phyloP scores from a whole-genome alignment of 805 yeast species.

The Kregervanrija fluxuum region DNA sequence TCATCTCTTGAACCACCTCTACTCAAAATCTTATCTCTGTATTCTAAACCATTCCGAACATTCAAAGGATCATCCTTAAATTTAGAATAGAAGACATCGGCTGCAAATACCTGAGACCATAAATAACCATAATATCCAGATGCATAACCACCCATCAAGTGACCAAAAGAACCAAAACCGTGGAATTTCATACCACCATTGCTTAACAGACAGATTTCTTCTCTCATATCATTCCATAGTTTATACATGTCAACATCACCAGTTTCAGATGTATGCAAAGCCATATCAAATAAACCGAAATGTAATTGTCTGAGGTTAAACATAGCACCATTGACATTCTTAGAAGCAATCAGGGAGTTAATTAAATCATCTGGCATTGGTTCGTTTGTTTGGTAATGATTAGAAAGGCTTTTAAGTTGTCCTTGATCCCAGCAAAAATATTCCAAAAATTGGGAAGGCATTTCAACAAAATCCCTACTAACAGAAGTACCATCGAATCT shows the following conservation, averaged over 20 bases:
- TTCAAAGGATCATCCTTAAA: constrained; percentile 66
- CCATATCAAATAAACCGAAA: constrained; percentile 74
- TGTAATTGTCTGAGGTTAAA: constrained; percentile 68
- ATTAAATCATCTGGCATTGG: constrained; percentile 50
- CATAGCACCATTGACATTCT: constrained; percentile 72
- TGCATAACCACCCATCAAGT: constrained; percentile 78
- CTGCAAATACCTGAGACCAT: constrained; percentile 81
- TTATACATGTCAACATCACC: constrained; percentile 44
- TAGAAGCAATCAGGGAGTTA: constrained; percentile 51
- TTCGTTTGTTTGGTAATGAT: constrained; percentile 54
- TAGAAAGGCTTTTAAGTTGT: constrained; percentile 51
- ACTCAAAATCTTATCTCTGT: constrained; percentile 61
- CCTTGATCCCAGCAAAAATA: constrained; percentile 78
- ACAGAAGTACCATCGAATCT: constrained; percentile 74
- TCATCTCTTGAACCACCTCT: constrained; percentile 74
- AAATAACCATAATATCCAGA: constrained; percentile 83
- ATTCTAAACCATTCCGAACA: constrained; percentile 50
- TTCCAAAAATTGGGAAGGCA: constrained; percentile 86
- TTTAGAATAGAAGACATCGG: constrained; percentile 69
- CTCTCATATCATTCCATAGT: constrained; percentile 61
- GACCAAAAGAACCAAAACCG: constrained; percentile 75
- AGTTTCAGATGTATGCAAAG: constrained; percentile 45
- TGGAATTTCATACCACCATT: constrained; percentile 49
- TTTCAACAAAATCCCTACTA: constrained; percentile 83
- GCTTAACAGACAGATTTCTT: constrained; percentile 51